Evolutionary conservation across 495 filamentous ascomycete species (phyloP), one percentile per base, ranked within the genome.

Genomic region (Podospora pseudopauciseta): DNA sequence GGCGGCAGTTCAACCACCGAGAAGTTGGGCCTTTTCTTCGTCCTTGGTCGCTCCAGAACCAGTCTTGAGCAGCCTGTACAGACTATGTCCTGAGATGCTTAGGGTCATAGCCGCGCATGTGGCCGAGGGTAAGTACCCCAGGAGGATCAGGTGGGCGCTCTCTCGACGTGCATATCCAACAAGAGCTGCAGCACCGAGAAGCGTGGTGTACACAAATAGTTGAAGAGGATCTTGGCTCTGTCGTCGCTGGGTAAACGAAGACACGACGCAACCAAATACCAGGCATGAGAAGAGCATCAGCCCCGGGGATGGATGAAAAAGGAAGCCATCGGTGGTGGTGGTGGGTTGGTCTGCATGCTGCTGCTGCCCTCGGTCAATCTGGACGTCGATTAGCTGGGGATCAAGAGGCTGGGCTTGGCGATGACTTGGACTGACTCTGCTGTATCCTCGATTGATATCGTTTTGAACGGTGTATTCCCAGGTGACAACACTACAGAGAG

Each of bases 241-340:
- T 13, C 78, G 71, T 49, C 82, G 76, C 54, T 81, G 80, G 5
- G 66, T 68, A 63, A 81, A 83, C 23, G 80, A 83, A 2, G 83
- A 83, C 2, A 84, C 75, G 60, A 77, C 78, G 64, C 80, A 84
- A 23, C 82, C 83, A 19, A 83, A 72, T 16, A 80, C 69, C 23
- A 84, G 63, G 64, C 80, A 84, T n/a, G 80, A 80, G 28, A 69
- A 70, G 28, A 84, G 78, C 74, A 83, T 80, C 57, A 81, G 67
- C 28, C 66, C 74, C 16, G 81, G 76, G 16, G 78, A 70, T 16
- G 80, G 76, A 49, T 73, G 69, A 58, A 75, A 63, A 32, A 79
- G 56, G 32, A 77, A 76, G 59, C n/a, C 61, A 60, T 11, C 9
- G 19, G 54, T 1, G 13, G 60, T 32, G 26, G 15, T 53, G 18